Conservation (phyloP, 495 filamentous ascomycete genomes). For the Podospora fimiseda region DNA sequence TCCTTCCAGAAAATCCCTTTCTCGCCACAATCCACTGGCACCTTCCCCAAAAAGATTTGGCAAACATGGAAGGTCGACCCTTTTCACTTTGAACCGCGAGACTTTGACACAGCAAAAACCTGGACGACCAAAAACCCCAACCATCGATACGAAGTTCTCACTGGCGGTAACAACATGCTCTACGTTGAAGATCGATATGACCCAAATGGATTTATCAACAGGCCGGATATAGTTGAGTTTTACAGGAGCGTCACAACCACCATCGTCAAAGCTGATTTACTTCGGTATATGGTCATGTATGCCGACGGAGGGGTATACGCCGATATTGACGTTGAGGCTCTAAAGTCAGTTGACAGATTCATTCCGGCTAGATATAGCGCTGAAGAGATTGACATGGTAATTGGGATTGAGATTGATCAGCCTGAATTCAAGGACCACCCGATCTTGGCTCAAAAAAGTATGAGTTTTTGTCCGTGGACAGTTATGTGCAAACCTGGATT, state of each 20-base stretch:
- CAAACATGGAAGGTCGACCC: slow-evolving; percentile 58
- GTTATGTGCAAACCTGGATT: slow-evolving; percentile 52
- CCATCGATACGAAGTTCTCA: slow-evolving; percentile 56
- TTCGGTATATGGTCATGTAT: slow-evolving; percentile 51
- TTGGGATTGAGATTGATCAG: slow-evolving; percentile 59
- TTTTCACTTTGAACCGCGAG: slow-evolving; percentile 47
- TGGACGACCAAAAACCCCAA: slow-evolving; percentile 53
- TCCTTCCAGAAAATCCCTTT: slow-evolving; percentile 2
- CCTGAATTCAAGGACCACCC: slow-evolving; percentile 51
- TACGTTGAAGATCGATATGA: slow-evolving; percentile 54
- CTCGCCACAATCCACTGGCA: background rate
- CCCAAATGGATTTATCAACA: slow-evolving; percentile 44
- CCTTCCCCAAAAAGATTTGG: slow-evolving; percentile 45
- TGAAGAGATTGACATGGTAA: slow-evolving; percentile 49
- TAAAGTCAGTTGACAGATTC: slow-evolving; percentile 41
- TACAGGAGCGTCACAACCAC: slow-evolving; percentile 46
- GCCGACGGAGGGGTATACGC: slow-evolving; percentile 51
- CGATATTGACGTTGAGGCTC: slow-evolving; percentile 50
- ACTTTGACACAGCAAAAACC: slow-evolving; percentile 41
- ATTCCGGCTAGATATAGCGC: slow-evolving; percentile 41
- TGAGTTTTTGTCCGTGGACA: slow-evolving; percentile 62
- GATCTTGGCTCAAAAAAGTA: slow-evolving; percentile 53
- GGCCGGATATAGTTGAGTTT: slow-evolving; percentile 50
- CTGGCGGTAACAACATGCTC: slow-evolving; percentile 49
- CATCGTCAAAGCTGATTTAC: slow-evolving; percentile 55